phyloP scores from a whole-genome alignment of 1,139 yeast genomes.

The Arxiozyma slooffiae region DNA sequence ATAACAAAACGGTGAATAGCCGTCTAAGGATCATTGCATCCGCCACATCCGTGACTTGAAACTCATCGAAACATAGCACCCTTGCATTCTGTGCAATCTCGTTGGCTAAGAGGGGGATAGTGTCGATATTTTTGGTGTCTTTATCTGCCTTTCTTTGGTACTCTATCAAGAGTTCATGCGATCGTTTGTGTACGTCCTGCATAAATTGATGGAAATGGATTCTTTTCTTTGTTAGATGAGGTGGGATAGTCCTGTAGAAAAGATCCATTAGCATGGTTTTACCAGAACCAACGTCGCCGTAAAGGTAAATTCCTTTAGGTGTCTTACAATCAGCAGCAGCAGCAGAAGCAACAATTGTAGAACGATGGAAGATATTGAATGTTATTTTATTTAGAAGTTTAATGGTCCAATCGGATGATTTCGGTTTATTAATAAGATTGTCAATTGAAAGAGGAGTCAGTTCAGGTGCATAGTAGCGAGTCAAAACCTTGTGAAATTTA shows the following conservation, averaged over 20 bases:
- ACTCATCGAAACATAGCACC: constrained; percentile 87
- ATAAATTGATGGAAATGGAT: constrained; percentile 94
- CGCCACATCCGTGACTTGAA: constrained; percentile 94
- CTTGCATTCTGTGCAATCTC: constrained; percentile 71
- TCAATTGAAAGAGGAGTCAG: constrained; percentile 25
- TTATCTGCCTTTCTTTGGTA: constrained; percentile 17
- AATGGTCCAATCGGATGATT: neutral
- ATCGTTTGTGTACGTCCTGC: constrained; percentile 84
- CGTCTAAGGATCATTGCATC: constrained; percentile 93
- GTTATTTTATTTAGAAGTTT: neutral
- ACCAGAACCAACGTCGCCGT: constrained; percentile 98
- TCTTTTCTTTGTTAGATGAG: constrained; percentile 63
- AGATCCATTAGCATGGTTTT: constrained; percentile 97
- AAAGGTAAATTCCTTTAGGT: constrained; percentile 78
- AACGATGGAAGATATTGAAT: neutral
- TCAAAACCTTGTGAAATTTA: constrained; percentile 41
- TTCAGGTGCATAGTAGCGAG: constrained; percentile 45
- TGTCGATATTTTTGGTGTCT: constrained; percentile 60
- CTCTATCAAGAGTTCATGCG: constrained; percentile 49
- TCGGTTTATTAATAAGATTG: neutral
- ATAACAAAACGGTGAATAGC: constrained; percentile 50
- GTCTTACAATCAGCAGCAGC: constrained; percentile 18
- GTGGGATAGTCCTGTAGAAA: constrained; percentile 74
- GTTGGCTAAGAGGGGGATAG: constrained; percentile 74
- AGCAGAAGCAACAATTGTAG: neutral